Evolutionary conservation across 2,329 filamentous ascomycete species (phyloP).

Genomic region (Penicillium brasilianum): DNA sequence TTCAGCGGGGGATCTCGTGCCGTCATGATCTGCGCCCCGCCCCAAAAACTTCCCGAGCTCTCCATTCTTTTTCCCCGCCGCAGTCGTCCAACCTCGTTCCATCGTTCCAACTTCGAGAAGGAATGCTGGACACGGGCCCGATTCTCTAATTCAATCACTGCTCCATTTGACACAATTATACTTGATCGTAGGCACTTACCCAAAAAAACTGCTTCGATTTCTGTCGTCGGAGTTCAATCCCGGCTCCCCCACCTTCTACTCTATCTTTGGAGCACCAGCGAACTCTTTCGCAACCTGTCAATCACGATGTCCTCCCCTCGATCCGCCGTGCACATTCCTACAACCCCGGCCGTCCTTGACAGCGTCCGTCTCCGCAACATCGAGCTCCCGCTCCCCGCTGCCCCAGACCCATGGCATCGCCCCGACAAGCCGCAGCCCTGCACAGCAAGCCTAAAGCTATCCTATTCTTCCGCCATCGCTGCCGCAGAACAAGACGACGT

Average conservation of each 20-base stretch:
- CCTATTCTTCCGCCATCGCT: slow-evolving; percentile 47
- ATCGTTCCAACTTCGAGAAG: slow-evolving; percentile 5
- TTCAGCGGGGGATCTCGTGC: slow-evolving; percentile 5
- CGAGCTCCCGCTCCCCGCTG: slow-evolving; percentile 49
- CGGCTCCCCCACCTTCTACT: not conserved
- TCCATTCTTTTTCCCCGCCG: slow-evolving; percentile 6
- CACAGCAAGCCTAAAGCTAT: slow-evolving; percentile 49
- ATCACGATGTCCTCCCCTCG: slow-evolving; percentile 4
- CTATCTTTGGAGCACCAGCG: not conserved
- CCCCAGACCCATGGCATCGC: slow-evolving; percentile 54
- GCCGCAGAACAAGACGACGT: slow-evolving; percentile 53
- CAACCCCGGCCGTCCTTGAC: slow-evolving; percentile 42
- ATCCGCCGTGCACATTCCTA: slow-evolving; percentile 36
- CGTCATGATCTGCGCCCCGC: slow-evolving; percentile 30
- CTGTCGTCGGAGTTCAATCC: not conserved
- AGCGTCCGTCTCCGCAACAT: slow-evolving; percentile 50
- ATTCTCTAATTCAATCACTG: not conserved
- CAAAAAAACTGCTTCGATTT: not conserved
- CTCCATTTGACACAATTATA: not conserved
- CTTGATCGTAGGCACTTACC: not conserved
- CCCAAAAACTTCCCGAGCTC: slow-evolving; percentile 26
- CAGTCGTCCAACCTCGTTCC: slow-evolving; percentile 4
- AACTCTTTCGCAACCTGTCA: not conserved
- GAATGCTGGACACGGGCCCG: not conserved
- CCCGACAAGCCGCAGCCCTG: slow-evolving; percentile 52